Conservation (phyloP, 441 rosid genomes). For the Populus hybrid region DNA sequence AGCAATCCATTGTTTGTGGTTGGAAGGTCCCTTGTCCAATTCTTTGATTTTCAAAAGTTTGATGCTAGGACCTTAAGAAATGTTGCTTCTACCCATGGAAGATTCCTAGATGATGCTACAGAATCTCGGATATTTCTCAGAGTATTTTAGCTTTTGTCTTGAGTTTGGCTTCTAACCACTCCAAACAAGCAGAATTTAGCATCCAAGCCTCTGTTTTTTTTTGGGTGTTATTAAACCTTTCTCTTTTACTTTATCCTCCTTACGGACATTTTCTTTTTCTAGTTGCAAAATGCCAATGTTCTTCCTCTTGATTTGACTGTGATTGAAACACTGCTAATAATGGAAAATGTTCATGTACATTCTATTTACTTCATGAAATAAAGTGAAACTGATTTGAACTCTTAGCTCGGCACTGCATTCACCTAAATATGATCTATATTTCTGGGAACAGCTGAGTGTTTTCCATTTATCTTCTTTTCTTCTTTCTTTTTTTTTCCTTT, state of each 20-base stretch:
- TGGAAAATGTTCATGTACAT: neutral
- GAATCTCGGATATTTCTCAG: neutral
- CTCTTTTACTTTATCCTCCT: neutral
- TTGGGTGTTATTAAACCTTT: neutral
- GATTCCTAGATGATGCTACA: neutral
- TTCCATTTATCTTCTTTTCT: neutral
- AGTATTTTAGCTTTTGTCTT: neutral
- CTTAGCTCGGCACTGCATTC: neutral
- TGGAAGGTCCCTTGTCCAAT: neutral
- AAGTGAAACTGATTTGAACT: neutral
- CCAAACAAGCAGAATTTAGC: neutral
- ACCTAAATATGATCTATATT: neutral
- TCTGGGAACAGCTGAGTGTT: neutral
- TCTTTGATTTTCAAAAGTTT: neutral
- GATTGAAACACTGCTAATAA: neutral
- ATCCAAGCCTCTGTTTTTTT: neutral
- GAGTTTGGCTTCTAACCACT: neutral
- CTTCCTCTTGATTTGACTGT: neutral
- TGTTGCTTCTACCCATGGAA: neutral
- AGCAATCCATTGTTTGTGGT: neutral
- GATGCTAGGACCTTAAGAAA: neutral
- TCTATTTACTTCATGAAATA: neutral
- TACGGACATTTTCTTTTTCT: neutral
- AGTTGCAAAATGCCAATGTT: neutral
- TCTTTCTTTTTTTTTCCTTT: neutral